Evolutionary conservation across 2,329 filamentous ascomycete genomes (phyloP), one percentile per base, ranked within the genome.

Genomic region (Neospermospora avenae): DNA sequence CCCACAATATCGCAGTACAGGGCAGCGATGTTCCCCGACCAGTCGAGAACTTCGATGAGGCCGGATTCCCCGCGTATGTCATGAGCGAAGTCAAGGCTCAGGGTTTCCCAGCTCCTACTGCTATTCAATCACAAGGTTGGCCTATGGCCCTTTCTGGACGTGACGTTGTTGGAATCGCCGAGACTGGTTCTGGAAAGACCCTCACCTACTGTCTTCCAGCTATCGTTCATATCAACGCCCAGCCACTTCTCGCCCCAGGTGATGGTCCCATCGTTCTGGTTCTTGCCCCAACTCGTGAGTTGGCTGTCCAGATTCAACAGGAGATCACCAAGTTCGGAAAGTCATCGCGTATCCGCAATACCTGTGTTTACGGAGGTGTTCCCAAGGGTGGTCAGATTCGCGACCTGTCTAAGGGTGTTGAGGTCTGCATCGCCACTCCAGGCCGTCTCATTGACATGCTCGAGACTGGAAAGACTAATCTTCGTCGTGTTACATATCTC

Each of bases 151-250:
- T 99, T 55, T 96, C 93, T 69, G 95, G 95, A 80, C 93, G 95
- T 70, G 95, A 99, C 75, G 93, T 98, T 63, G 93, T 98, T 72
- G 95, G 95, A 86, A 96, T 99, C 80, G 95, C 95, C 71, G 95
- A 99, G 83, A 99, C 95, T 61, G 95, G 95, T 76, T 99, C 95
- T 67, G 95, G 95, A 83, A 99, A 99, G 88, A 99, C 95, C 4
- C 84, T 99, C 68, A 97, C 93, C 56, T 99, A 99, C 81, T 98
- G 93, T 78, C 85, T 99, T 69, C 95, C 95, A 61, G 91, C 95
- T 59, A 99, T 99, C 69, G 95, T 99, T 63, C 95, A 99, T 84
- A 99, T 99, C 83, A 98, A 99, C 78, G 95, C 95, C 51, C 95
- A 99, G 78, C 95, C 95, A 69, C 90, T 99, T 46, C 86, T 99